Evolutionary conservation across 83 land plant species (phyloP).

Genomic region (Picea mariana): DNA sequence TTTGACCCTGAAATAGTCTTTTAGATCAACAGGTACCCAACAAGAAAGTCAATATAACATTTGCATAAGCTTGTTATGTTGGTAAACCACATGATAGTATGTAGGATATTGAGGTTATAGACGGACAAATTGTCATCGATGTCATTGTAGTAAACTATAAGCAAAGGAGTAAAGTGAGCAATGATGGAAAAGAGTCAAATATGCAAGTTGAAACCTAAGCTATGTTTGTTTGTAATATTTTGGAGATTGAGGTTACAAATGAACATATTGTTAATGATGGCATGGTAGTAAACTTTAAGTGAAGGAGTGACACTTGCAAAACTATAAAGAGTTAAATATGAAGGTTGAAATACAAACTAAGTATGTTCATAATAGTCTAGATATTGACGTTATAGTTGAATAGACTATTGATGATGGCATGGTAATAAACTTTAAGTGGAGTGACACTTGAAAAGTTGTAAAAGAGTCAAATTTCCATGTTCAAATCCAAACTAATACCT

Average conservation of each 20-base stretch:
- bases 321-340: not conserved
- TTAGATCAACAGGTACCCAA: too few species aligned
- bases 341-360: not conserved
- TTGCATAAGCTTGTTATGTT: too few species aligned
- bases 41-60: too few species aligned
- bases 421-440: conserved; percentile 35
- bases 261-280: not conserved
- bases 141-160: too few species aligned
- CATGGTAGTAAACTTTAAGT: conserved; percentile 29
- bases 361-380: not conserved
- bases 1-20: too few species aligned
- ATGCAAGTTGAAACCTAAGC: too few species aligned
- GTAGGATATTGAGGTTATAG: too few species aligned
- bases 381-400: not conserved
- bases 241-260: not conserved
- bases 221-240: not conserved
- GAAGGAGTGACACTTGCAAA: conserved; percentile 24
- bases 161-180: too few species aligned
- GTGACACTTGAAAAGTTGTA: conserved; percentile 6
- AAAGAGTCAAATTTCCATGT: not conserved
- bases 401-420: not conserved
- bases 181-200: too few species aligned
- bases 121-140: too few species aligned
- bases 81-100: not conserved
- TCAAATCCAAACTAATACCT: too few species aligned